Percentiles rank a stretch among this genome's conserved stretches.
phyloP scores from a whole-genome alignment of 352 stramenopile species.

The Labyrinthula sp. region DNA sequence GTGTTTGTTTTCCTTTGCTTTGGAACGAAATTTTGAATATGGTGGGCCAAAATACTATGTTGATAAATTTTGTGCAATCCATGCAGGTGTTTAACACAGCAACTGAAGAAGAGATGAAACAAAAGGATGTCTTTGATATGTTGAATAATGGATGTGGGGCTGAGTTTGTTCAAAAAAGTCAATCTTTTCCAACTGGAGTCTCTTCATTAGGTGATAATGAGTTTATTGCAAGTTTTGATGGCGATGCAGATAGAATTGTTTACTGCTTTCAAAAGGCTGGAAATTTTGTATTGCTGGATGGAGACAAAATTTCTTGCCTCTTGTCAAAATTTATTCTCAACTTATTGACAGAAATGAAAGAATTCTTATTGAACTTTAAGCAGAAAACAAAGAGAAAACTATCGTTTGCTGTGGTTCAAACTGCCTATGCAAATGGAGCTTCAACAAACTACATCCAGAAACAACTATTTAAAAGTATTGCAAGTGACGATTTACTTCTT shows the following conservation, averaged over 20 bases:
- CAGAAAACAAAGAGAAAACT: not conserved
- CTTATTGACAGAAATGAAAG: not conserved
- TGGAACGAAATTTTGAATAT: not conserved
- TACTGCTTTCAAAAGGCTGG: constrained; percentile 59
- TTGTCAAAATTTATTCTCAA: constrained; percentile 73
- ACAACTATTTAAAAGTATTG: too few relatives aligned
- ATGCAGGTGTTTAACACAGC: constrained; percentile 51
- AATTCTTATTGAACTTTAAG: not conserved
- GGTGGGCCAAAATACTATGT: not conserved
- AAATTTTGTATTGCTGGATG: constrained; percentile 60
- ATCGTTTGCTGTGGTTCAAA: constrained; percentile 84
- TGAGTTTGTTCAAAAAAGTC: constrained; percentile 84
- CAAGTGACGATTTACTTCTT: constrained; percentile 45
- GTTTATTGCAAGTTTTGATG: constrained; percentile 72
- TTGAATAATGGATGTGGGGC: constrained; percentile 86
- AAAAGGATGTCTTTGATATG: constrained; percentile 43
- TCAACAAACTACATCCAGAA: constrained; percentile 64
- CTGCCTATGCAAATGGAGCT: constrained; percentile 93
- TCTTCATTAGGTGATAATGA: constrained; percentile 14
- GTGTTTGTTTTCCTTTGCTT: too few relatives aligned
- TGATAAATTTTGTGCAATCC: not conserved
- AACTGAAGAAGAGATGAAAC: constrained; percentile 20
- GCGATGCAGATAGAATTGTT: constrained; percentile 88
- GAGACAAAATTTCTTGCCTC: constrained; percentile 90
- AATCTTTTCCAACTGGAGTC: constrained; percentile 46